These are phyloP conservation scores for Vanrija humicola DNA, from an alignment of 1,284 basidiomycete genomes.

Conservation along the genomic window DNA sequence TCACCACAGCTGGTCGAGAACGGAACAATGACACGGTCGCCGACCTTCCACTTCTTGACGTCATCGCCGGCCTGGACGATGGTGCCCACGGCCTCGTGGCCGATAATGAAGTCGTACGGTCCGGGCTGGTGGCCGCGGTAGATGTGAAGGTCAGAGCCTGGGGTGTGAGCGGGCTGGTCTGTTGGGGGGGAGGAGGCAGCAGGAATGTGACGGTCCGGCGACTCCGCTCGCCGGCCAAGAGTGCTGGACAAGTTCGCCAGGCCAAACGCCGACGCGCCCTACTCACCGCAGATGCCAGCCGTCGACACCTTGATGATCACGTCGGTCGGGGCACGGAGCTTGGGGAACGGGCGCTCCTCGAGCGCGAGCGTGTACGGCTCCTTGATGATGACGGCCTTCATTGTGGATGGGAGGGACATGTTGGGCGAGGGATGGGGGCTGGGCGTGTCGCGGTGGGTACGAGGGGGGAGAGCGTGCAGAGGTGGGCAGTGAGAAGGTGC, in stretches of 20 bases:
- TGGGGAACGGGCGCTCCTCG: slow-evolving; percentile 32
- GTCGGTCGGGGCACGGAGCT: slow-evolving; percentile 26
- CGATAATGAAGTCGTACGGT: slow-evolving; percentile 45
- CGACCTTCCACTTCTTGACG: slow-evolving; percentile 64
- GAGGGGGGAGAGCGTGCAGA: too few species aligned
- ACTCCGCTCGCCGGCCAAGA: not conserved
- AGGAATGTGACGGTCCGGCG: not conserved
- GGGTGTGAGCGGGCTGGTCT: slow-evolving; percentile 32
- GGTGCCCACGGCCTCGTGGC: slow-evolving; percentile 80
- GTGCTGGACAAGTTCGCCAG: too few species aligned
- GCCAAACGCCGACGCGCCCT: not conserved
- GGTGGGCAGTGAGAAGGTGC: too few species aligned
- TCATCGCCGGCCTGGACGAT: slow-evolving; percentile 67
- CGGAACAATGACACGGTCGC: slow-evolving; percentile 80
- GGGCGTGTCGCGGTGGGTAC: too few species aligned
- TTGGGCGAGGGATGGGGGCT: too few species aligned
- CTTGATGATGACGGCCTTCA: slow-evolving; percentile 40
- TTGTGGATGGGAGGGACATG: slow-evolving; percentile 17
- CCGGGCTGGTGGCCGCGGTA: slow-evolving; percentile 60
- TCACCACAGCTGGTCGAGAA: slow-evolving; percentile 80
- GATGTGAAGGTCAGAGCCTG: slow-evolving; percentile 77
- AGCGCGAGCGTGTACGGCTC: slow-evolving; percentile 27
- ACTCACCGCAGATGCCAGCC: slow-evolving; percentile 41
- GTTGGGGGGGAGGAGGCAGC: too few species aligned
- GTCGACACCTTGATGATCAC: slow-evolving; percentile 35